Percentiles rank a stretch among this genome's conserved stretches.
These are phyloP conservation scores for Boletellus emodensis DNA, from an alignment of 768 basidiomycete genomes.

Conservation along the genomic window DNA sequence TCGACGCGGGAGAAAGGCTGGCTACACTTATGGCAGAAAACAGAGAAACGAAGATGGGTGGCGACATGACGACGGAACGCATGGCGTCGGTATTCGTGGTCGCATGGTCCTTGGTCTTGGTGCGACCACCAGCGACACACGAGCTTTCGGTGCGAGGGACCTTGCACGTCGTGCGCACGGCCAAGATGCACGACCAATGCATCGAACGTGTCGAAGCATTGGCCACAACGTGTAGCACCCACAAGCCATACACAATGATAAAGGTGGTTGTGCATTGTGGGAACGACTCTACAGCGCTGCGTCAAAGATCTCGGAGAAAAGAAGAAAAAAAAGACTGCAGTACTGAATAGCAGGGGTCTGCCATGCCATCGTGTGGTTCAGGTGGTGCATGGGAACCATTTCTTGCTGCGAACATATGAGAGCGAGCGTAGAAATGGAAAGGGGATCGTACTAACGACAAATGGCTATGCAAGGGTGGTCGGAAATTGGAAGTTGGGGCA, in stretches of 20 bases:
- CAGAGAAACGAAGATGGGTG: neutral
- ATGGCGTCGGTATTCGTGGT: neutral
- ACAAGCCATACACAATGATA: constrained; percentile 1
- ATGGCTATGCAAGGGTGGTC: no score
- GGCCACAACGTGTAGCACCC: neutral
- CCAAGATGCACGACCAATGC: constrained; percentile 6
- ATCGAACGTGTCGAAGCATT: constrained; percentile 1
- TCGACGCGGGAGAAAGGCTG: constrained; percentile 6
- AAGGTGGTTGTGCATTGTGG: no score
- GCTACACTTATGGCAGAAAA: neutral
- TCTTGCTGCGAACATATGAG: no score
- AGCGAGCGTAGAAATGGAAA: no score
- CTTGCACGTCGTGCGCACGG: constrained; percentile 1
- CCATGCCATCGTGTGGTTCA: no score
- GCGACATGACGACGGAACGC: constrained; percentile 7
- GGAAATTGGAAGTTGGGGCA: no score
- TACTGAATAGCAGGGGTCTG: no score
- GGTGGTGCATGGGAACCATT: no score
- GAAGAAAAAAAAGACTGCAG: no score
- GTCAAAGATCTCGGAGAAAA: no score
- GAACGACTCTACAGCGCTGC: no score
- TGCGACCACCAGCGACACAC: constrained; percentile 8
- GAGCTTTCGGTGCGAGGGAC: neutral
- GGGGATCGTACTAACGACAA: no score
- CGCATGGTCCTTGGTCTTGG: neutral